A percentile compares a stretch with the other conserved stretches of the same genome.
Evolutionary conservation across 2,329 filamentous ascomycete genomes (phyloP).

Genomic region (Colletotrichum falcatum): DNA sequence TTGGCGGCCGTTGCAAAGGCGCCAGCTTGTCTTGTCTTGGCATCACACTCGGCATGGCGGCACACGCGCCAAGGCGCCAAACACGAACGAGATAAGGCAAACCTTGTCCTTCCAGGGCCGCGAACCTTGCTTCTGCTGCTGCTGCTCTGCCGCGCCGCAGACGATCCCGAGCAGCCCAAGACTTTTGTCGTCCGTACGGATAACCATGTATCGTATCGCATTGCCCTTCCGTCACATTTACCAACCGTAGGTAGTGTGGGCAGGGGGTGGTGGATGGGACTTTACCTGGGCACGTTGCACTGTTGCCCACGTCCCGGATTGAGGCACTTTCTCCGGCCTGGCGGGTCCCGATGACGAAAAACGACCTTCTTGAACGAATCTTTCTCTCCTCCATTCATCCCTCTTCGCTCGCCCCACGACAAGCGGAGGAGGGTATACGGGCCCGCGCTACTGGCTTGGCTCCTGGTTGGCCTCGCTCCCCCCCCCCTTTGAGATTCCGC

Average conservation of each 20-base stretch:
- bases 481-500: constrained; percentile 21
- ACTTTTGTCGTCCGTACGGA: neutral
- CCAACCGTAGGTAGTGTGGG: no score
- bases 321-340: constrained; percentile 18
- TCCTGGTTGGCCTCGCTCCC: neutral
- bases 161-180: neutral
- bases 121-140: no score
- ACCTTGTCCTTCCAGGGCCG: neutral
- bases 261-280: no score
- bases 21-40: constrained; percentile 32
- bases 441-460: neutral
- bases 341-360: constrained; percentile 24
- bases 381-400: no score
- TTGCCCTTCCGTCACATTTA: no score
- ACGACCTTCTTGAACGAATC: neutral
- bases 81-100: constrained; percentile 12
- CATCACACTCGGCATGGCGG: constrained; percentile 30
- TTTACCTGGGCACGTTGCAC: no score
- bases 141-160: neutral
- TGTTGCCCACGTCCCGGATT: neutral
- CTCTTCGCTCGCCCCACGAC: no score
- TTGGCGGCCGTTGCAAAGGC: neutral
- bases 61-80: constrained; percentile 38
- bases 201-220: no score
- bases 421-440: no score